Evolutionary conservation across 2,329 filamentous ascomycete genomes (phyloP).

Genomic region (Trichoderma semiorbis): DNA sequence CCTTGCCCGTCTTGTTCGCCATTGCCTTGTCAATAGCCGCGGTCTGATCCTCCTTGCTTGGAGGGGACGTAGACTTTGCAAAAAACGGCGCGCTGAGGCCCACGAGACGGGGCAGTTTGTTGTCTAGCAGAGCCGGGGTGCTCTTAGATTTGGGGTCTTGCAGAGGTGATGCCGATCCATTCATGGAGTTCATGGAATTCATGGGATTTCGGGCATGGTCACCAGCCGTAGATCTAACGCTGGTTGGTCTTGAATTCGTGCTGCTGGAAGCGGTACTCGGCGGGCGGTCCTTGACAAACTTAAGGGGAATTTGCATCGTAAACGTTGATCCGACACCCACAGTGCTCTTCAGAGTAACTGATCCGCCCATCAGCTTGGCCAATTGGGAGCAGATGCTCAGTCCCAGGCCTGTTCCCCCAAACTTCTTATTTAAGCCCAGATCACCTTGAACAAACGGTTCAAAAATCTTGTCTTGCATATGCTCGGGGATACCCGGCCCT

Average conservation of each 20-base stretch:
- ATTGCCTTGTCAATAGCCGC: slow-evolving; percentile 63
- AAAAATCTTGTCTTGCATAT: slow-evolving; percentile 79
- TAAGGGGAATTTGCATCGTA: slow-evolving; percentile 76
- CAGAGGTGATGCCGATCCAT: slow-evolving; percentile 21
- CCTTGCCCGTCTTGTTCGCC: slow-evolving; percentile 54
- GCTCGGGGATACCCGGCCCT: slow-evolving; percentile 76
- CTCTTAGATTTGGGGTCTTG: slow-evolving; percentile 18
- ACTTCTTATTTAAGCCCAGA: slow-evolving; percentile 82
- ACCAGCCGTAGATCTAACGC: slow-evolving; percentile 42
- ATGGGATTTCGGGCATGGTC: slow-evolving; percentile 35
- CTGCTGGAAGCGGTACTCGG: slow-evolving; percentile 56
- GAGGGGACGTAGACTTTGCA: slow-evolving; percentile 37
- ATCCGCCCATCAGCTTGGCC: slow-evolving; percentile 77
- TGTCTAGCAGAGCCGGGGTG: slow-evolving; percentile 20
- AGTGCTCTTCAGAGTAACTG: slow-evolving; percentile 67
- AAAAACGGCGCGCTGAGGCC: slow-evolving; percentile 85
- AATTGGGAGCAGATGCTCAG: slow-evolving; percentile 88
- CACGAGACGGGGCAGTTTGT: slow-evolving; percentile 69
- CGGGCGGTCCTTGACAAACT: slow-evolving; percentile 62
- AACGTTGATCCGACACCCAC: slow-evolving; percentile 76
- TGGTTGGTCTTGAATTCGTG: slow-evolving; percentile 47
- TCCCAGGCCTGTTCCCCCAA: slow-evolving; percentile 82
- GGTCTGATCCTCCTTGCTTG: slow-evolving; percentile 55
- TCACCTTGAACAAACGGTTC: slow-evolving; percentile 96
- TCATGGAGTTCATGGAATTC: slow-evolving; percentile 25